These are phyloP conservation scores for Prunus mume DNA, from an alignment of 306 rosid species.

Conservation along the genomic window DNA sequence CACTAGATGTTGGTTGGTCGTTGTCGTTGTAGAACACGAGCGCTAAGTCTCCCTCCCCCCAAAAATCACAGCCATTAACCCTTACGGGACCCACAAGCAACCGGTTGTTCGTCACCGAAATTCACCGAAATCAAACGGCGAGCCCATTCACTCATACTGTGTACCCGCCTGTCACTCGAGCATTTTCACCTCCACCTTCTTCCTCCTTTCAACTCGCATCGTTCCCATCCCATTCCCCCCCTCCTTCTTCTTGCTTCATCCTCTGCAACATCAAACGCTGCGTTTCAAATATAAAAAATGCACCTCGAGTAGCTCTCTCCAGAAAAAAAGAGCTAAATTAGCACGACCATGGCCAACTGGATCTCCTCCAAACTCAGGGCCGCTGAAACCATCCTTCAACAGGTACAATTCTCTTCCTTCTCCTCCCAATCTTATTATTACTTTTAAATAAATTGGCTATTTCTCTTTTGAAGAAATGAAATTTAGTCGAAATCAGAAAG, in stretches of 20 bases:
- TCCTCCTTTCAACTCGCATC: neutral
- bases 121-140: constrained; percentile 3
- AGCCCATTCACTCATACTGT: neutral
- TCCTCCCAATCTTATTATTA: neutral
- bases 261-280: neutral
- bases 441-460: no score
- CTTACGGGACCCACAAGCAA: neutral
- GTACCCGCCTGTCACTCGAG: neutral
- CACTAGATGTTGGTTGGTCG: neutral
- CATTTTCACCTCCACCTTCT: neutral
- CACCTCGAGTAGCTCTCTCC: neutral
- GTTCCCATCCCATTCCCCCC: neutral
- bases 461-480: neutral
- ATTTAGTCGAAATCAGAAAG: neutral
- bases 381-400: constrained; percentile 89
- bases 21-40: neutral
- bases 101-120: neutral
- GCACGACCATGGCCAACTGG: constrained; percentile 79
- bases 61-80: neutral
- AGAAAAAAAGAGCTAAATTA: constrained; percentile 15
- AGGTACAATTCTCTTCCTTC: constrained; percentile 43
- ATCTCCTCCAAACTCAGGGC: constrained; percentile 97
- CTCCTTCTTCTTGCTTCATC: neutral
- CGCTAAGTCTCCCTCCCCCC: neutral
- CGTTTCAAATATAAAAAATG: constrained; percentile 22